Base-by-base conservation (phyloP, 768 basidiomycete genomes). In the Hebeloma cylindrosporum region DNA sequence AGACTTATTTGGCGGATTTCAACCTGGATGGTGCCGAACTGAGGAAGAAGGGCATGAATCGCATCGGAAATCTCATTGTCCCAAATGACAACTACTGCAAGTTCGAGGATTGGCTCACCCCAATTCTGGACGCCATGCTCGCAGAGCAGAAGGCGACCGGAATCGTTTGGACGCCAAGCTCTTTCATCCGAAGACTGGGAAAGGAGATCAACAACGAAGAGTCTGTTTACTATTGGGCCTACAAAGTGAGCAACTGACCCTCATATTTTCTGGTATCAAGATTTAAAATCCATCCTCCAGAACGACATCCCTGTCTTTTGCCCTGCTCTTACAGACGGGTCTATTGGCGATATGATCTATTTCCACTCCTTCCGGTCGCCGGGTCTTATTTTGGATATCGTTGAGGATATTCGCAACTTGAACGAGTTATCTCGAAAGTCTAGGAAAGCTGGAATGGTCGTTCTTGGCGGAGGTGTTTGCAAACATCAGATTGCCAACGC, bases 401-500 rank as follows among this genome's bases (percentile, higher is more conserved):
- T 98, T 9, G 79, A 82, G 53, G 96, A 99, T 62, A 97, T 99
- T 44, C 83, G 94, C 16, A 73, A 78, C 28, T 70, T 99, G 26
- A 99, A 99, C 67, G 94, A 98, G 64, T 69, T 90, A 13, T 82
- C 88, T 8, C 78, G 96, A 43, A 83, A 79, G 51, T 88, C 94
- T 26, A 83, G 80, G 44, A 94, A 92, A 68, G 96, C 96, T 14
- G 96, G 96, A 2, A 98, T 98, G 94, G 92, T 99, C 55, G 83
- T 99, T 41, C 80, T 98, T 9, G 96, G 96, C 6, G 96, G 96
- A 2, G 96, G 96, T 1, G 93, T 99, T 7, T 98, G 94, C 72
- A 99, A 99, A 64, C 96, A 99, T 62, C 96, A 99, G 61, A 96
- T 99, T 45, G 95, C 95, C n/a, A 99, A 99, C 60, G 93, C 95